A percentile compares a stretch with the other conserved stretches of the same genome.
These are phyloP conservation scores for Kappamyces sp. DNA, from an alignment of 192 early-diverging fungal species.

Conservation along the genomic window DNA sequence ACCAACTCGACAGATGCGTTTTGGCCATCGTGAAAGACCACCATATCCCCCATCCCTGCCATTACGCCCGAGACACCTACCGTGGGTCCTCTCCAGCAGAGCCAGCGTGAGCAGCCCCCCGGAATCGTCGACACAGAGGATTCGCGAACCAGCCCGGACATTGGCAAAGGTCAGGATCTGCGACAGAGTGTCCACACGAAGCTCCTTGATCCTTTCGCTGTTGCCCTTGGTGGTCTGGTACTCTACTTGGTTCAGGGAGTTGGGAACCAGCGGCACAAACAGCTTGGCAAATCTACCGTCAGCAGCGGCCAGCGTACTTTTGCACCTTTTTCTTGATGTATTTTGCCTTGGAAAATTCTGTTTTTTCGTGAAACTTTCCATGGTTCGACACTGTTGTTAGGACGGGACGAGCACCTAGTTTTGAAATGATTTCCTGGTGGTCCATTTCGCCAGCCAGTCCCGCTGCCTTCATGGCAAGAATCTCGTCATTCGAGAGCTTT, in stretches of 20 bases:
- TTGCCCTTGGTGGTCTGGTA: slow-evolving; percentile 69
- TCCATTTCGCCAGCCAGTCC: slow-evolving; percentile 62
- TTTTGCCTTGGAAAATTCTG: slow-evolving; percentile 92
- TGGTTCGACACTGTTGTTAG: slow-evolving; percentile 58
- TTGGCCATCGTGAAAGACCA: slow-evolving; percentile 5
- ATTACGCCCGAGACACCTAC: slow-evolving; percentile 18
- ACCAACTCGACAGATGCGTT: slow-evolving; percentile 8
- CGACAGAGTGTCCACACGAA: slow-evolving; percentile 85
- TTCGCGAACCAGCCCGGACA: slow-evolving; percentile 58
- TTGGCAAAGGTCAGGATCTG: slow-evolving; percentile 83
- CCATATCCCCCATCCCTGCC: slow-evolving; percentile 38
- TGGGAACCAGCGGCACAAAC: slow-evolving; percentile 74
- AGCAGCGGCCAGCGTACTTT: slow-evolving; percentile 25
- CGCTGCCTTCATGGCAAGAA: slow-evolving; percentile 74
- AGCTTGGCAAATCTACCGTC: slow-evolving; percentile 65
- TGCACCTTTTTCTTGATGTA: slow-evolving; percentile 70
- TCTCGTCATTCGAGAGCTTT: slow-evolving; percentile 73
- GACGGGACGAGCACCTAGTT: slow-evolving; percentile 28
- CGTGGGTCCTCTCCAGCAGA: slow-evolving; percentile 71
- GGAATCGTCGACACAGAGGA: slow-evolving; percentile 86
- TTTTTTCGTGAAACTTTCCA: slow-evolving; percentile 84
- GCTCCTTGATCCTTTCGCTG: slow-evolving; percentile 70
- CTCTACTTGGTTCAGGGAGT: slow-evolving; percentile 66
- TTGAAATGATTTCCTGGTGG: slow-evolving; percentile 69
- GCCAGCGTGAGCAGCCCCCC: slow-evolving; percentile 78